A percentile compares a stretch with the other conserved stretches of the same genome.
Evolutionary conservation across 495 filamentous ascomycete genomes (phyloP).

Genomic region (Neurospora cerealis): DNA sequence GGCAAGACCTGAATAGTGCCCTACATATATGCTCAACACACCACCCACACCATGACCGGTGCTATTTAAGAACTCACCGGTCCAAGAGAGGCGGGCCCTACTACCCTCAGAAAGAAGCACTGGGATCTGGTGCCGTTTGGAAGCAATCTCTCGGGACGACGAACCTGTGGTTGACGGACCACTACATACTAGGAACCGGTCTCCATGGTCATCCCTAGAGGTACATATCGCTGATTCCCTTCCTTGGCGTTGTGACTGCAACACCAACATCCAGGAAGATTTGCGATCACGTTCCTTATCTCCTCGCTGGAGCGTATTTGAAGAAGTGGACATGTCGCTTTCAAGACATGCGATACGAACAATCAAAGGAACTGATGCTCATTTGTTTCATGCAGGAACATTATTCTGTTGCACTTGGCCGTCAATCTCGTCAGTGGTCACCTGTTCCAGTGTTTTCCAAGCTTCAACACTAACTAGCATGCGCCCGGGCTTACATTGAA

Average conservation of each 20-base stretch:
- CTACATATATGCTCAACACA: not conserved
- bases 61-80: not conserved
- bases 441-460: not conserved
- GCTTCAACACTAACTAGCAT: not conserved
- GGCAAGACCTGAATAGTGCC: not conserved
- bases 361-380: not conserved
- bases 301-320: not conserved
- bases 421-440: not conserved
- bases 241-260: not conserved
- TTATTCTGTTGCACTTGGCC: not conserved
- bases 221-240: not conserved
- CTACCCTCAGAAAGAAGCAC: not conserved
- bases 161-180: not conserved
- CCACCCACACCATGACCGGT: not conserved
- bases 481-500: not conserved
- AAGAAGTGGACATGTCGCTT: not conserved
- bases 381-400: not conserved
- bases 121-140: not conserved
- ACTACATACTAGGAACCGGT: not conserved
- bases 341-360: not conserved
- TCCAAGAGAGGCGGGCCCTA: not conserved
- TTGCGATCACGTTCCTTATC: not conserved
- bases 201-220: not conserved
- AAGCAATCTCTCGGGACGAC: not conserved
- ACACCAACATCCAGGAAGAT: not conserved